Evolutionary conservation across 1,284 basidiomycete species (phyloP).

Genomic region (Leccinum fallax): DNA sequence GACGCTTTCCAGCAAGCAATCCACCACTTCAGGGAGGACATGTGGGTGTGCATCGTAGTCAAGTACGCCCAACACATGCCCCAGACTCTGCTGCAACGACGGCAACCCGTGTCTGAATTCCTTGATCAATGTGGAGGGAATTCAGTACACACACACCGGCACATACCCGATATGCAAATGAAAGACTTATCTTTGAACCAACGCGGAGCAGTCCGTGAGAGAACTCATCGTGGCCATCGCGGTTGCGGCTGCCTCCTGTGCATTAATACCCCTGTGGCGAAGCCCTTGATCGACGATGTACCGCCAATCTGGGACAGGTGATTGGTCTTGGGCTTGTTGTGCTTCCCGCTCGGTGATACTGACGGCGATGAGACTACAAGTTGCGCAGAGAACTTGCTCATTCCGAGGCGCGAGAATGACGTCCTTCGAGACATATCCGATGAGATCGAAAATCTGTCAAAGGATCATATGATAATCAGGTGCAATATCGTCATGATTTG

Average conservation of each 20-base stretch:
- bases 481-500: constrained; percentile 1
- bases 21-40: constrained; percentile 53
- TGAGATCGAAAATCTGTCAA: constrained; percentile 57
- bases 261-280: constrained; percentile 63
- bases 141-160: constrained; percentile 23
- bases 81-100: constrained; percentile 74
- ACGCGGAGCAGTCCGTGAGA: constrained; percentile 61
- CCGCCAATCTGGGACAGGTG: constrained; percentile 61
- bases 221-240: constrained; percentile 69
- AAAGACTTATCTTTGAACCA: constrained; percentile 68
- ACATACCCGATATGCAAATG: constrained; percentile 10
- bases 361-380: constrained; percentile 73
- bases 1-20: constrained; percentile 63
- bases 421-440: constrained; percentile 56
- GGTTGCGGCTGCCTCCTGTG: constrained; percentile 75
- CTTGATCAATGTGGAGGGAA: constrained; percentile 57
- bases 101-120: constrained; percentile 62
- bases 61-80: constrained; percentile 73
- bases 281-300: constrained; percentile 72
- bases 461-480: constrained; percentile 1
- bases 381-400: constrained; percentile 72
- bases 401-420: constrained; percentile 71
- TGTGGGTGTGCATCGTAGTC: constrained; percentile 62
- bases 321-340: constrained; percentile 37
- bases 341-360: constrained; percentile 63